A percentile compares a stretch with the other conserved stretches of the same genome.
phyloP scores from a whole-genome alignment of 2,329 filamentous ascomycete species.

The Ophiocordyceps camponoti-leonardi region DNA sequence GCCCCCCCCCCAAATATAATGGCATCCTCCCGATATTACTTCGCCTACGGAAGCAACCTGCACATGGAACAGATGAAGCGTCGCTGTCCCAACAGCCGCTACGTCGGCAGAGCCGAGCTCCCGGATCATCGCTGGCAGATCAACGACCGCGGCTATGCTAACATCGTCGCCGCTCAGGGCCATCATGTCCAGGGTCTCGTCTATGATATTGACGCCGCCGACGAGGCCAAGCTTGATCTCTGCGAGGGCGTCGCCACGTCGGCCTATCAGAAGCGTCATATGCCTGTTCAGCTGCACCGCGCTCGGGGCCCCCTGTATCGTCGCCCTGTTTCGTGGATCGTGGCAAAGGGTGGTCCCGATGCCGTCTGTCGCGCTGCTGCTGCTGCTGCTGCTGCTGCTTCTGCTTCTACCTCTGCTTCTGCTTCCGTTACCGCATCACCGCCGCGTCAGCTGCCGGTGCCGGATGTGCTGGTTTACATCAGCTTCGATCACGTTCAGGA shows the following conservation, averaged over 20 bases:
- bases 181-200: constrained; percentile 22
- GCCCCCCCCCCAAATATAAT: not conserved
- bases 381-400: too few relatives aligned
- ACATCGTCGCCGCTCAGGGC: constrained; percentile 17
- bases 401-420: too few relatives aligned
- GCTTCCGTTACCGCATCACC: not conserved
- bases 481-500: constrained; percentile 15
- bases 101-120: constrained; percentile 21
- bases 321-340: constrained; percentile 19
- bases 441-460: constrained; percentile 9
- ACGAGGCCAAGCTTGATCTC: constrained; percentile 21
- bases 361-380: constrained; percentile 5
- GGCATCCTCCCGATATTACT: constrained; percentile 14
- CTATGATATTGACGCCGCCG: constrained; percentile 18
- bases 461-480: constrained; percentile 22
- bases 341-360: constrained; percentile 16
- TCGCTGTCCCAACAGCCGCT: constrained; percentile 22
- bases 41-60: constrained; percentile 29
- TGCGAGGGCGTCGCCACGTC: constrained; percentile 22
- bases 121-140: constrained; percentile 25
- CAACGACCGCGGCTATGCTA: constrained; percentile 28
- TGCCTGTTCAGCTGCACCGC: constrained; percentile 15
- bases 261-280: constrained; percentile 18
- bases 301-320: constrained; percentile 16
- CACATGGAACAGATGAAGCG: constrained; percentile 25